Evolutionary conservation across 2,329 filamentous ascomycete genomes (phyloP).

Genomic region (Periconia sp.): DNA sequence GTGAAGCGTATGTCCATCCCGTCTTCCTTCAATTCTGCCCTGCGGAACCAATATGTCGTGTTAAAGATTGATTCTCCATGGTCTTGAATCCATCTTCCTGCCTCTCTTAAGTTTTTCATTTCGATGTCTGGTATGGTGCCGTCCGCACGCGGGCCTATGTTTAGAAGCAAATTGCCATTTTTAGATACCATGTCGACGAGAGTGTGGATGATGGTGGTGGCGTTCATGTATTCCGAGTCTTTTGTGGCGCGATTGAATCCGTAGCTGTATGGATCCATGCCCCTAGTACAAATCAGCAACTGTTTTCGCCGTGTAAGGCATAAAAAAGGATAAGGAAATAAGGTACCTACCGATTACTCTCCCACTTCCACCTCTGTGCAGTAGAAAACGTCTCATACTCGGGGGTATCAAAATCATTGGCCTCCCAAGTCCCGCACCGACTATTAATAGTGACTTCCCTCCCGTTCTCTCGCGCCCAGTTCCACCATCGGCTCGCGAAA

Average conservation of each 20-base stretch:
- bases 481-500: slow-evolving; percentile 49
- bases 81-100: slow-evolving; percentile 56
- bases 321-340: background rate
- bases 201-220: slow-evolving; percentile 49
- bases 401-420: slow-evolving; percentile 60
- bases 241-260: slow-evolving; percentile 62
- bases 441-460: slow-evolving; percentile 59
- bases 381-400: slow-evolving; percentile 57
- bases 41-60: slow-evolving; percentile 58
- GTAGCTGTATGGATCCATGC: slow-evolving; percentile 63
- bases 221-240: slow-evolving; percentile 54
- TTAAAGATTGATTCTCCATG: slow-evolving; percentile 60
- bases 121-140: slow-evolving; percentile 57
- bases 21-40: slow-evolving; percentile 46
- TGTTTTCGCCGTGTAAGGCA: background rate
- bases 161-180: slow-evolving; percentile 60
- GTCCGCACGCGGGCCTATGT: slow-evolving; percentile 59
- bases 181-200: slow-evolving; percentile 58
- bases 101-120: slow-evolving; percentile 51
- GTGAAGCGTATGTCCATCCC: slow-evolving; percentile 54
- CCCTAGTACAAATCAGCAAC: slow-evolving; percentile 41
- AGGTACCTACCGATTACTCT: slow-evolving; percentile 50
- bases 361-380: slow-evolving; percentile 60
- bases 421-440: slow-evolving; percentile 56
- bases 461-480: slow-evolving; percentile 37